These are phyloP conservation scores for Pichia manshurica DNA, from an alignment of 805 yeast species.

Conservation along the genomic window DNA sequence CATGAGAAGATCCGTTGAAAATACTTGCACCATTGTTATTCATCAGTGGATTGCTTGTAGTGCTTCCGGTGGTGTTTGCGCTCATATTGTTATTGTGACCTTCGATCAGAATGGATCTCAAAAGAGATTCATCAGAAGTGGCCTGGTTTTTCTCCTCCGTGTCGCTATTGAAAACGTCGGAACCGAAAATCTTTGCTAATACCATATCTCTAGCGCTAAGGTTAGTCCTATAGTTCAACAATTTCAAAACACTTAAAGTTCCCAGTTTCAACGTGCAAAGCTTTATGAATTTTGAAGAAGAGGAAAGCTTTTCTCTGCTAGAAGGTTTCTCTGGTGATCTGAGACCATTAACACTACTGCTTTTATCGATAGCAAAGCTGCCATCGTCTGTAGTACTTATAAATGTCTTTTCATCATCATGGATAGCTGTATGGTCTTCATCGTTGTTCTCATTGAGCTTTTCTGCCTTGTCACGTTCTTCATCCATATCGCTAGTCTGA, in stretches of 20 bases:
- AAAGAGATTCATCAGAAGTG: constrained; percentile 6
- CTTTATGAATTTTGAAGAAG: constrained; percentile 16
- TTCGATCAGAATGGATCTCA: constrained; percentile 58
- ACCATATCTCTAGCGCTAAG: constrained; percentile 54
- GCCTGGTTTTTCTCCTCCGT: constrained; percentile 11
- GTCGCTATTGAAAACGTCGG: constrained; percentile 24
- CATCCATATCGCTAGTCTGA: neutral
- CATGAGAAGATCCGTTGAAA: constrained; percentile 31
- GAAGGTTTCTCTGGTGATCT: neutral
- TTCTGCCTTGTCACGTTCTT: neutral
- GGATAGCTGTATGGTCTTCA: neutral
- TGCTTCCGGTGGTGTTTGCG: constrained; percentile 20
- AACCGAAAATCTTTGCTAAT: constrained; percentile 62
- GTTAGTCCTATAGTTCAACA: constrained; percentile 65
- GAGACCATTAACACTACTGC: too few relatives aligned
- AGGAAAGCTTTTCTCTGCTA: neutral
- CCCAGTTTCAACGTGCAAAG: constrained; percentile 56
- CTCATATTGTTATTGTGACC: constrained; percentile 19
- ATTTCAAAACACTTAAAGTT: constrained; percentile 71
- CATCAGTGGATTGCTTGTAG: neutral
- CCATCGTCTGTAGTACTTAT: neutral
- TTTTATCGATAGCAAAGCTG: neutral
- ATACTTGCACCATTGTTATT: neutral
- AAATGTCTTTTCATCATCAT: neutral
- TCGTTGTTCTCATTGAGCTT: neutral